Evolutionary conservation across 2,329 filamentous ascomycete species (phyloP).

Genomic region (Venturia pyrina): DNA sequence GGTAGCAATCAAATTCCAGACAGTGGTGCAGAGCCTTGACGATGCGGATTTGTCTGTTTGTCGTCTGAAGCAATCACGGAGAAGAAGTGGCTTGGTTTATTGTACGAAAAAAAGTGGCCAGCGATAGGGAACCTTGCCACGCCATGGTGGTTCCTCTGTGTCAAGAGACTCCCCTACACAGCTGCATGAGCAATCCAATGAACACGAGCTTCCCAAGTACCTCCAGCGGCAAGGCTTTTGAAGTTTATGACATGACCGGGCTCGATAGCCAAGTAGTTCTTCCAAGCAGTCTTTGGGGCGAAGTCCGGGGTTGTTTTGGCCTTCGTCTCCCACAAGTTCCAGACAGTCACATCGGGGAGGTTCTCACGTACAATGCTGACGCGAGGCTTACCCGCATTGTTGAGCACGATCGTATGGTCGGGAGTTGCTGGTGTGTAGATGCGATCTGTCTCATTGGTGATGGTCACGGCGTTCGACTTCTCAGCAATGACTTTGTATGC

Average conservation of each 20-base stretch:
- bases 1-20: too few relatives aligned
- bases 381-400: neutral
- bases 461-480: neutral
- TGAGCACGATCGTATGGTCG: neutral
- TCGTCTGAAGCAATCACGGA: too few relatives aligned
- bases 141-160: too few relatives aligned
- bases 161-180: too few relatives aligned
- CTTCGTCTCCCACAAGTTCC: neutral
- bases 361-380: neutral
- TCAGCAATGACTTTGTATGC: neutral
- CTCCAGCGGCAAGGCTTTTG: neutral
- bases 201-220: neutral
- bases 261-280: slow-evolving; percentile 3
- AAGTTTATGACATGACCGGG: neutral
- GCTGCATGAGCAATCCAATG: neutral
- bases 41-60: too few relatives aligned
- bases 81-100: too few relatives aligned
- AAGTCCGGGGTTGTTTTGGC: neutral
- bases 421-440: neutral
- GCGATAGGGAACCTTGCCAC: too few relatives aligned
- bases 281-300: neutral
- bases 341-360: neutral
- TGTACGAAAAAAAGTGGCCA: too few relatives aligned
- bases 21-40: too few relatives aligned
- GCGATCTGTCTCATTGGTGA: neutral